Conservation (phyloP, 768 basidiomycete genomes). For the Gelatoporia subvermispora region DNA sequence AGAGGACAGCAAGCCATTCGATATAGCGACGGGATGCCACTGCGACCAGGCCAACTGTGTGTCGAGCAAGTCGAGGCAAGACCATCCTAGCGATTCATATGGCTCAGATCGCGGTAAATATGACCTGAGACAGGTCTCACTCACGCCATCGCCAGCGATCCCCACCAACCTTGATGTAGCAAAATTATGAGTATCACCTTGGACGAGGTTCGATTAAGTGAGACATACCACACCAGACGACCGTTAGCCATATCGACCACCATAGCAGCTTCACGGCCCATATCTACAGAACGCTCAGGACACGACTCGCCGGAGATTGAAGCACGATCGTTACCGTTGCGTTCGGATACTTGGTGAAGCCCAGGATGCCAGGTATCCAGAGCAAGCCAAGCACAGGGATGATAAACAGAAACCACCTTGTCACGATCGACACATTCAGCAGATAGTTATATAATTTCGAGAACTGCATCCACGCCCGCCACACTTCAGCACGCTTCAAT, state of each 20-base stretch:
- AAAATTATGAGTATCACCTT: background rate
- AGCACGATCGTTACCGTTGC: conserved; percentile 38
- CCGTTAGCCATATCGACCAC: conserved; percentile 84
- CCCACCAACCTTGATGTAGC: conserved; percentile 67
- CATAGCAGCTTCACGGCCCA: conserved; percentile 60
- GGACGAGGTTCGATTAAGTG: background rate
- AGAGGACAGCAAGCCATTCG: conserved; percentile 67
- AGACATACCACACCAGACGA: conserved; percentile 66
- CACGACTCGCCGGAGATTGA: conserved; percentile 6
- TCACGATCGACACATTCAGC: conserved; percentile 68
- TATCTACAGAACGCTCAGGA: conserved; percentile 30
- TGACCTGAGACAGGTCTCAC: conserved; percentile 17
- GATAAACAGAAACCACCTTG: conserved; percentile 78
- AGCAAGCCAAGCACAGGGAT: conserved; percentile 61
- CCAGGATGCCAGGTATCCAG: conserved; percentile 76
- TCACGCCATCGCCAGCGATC: conserved; percentile 58
- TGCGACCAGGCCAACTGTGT: conserved; percentile 71
- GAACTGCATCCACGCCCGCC: conserved; percentile 32
- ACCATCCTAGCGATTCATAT: conserved; percentile 19
- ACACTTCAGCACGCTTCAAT: background rate
- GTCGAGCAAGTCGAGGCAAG: conserved; percentile 48
- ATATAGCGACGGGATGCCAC: conserved; percentile 70
- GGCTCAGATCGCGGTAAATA: background rate
- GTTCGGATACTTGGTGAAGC: conserved; percentile 45
- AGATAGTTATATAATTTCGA: conserved; percentile 68